These are phyloP conservation scores for Ceratocystis colombiana DNA, from an alignment of 2,329 filamentous ascomycete genomes.

Conservation along the genomic window DNA sequence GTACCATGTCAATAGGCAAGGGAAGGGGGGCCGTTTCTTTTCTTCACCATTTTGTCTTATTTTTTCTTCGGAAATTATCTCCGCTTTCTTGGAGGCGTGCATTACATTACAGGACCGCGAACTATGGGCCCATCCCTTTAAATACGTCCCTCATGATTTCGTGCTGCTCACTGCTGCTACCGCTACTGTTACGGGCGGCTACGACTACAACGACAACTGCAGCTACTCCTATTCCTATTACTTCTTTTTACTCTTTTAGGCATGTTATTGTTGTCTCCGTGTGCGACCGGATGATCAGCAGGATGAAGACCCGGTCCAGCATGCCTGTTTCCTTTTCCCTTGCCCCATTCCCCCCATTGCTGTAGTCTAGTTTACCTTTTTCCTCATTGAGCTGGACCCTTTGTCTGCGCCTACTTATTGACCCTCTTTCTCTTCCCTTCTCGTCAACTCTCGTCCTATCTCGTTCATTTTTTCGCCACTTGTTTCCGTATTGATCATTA, in stretches of 20 bases:
- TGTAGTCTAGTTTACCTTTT: slow-evolving; percentile 11
- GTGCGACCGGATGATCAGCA: slow-evolving; percentile 8
- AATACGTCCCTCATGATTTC: no score
- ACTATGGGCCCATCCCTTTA: no score
- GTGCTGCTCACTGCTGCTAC: no score
- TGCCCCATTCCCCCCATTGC: not conserved
- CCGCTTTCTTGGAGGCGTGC: no score
- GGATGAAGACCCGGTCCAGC: slow-evolving; percentile 1
- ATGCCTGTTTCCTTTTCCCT: not conserved
- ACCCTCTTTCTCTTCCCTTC: not conserved
- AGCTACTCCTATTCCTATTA: no score
- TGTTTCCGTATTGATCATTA: not conserved
- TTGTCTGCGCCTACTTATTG: slow-evolving; percentile 1
- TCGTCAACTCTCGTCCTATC: not conserved
- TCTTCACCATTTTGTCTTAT: no score
- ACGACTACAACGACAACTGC: no score
- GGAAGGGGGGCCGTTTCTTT: no score
- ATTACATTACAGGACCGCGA: no score
- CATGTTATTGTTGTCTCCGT: not conserved
- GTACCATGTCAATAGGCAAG: not conserved
- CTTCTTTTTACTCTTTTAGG: slow-evolving; percentile 12
- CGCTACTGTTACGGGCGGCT: no score
- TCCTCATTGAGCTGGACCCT: not conserved
- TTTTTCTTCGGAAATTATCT: no score
- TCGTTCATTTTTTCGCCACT: not conserved